Percentiles rank a stretch among this genome's conserved stretches.
Evolutionary conservation across 495 filamentous ascomycete genomes (phyloP).

Genomic region (Xylaria longipes): DNA sequence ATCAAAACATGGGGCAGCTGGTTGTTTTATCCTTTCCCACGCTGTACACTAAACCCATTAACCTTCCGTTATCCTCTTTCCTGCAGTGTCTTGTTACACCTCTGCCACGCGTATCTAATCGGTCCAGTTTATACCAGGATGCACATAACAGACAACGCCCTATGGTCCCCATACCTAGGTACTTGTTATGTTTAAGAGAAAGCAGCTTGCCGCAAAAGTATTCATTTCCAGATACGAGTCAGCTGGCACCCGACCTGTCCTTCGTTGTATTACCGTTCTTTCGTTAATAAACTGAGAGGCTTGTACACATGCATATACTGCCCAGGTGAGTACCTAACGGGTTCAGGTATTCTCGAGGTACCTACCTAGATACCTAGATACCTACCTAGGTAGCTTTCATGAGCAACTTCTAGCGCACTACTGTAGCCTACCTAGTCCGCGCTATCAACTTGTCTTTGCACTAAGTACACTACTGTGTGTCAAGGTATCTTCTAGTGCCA

Average conservation of each 20-base stretch:
- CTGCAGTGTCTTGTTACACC: neutral
- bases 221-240: constrained; percentile 16
- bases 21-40: neutral
- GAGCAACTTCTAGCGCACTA: neutral
- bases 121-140: constrained; percentile 3
- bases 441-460: neutral
- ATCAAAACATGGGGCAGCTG: neutral
- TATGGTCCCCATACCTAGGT: neutral
- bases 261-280: neutral
- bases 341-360: neutral
- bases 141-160: constrained; percentile 1
- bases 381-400: neutral
- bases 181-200: constrained; percentile 2
- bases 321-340: too few species aligned
- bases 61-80: neutral
- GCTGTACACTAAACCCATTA: neutral
- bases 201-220: neutral
- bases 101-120: neutral
- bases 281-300: neutral
- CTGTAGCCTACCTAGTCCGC: neutral
- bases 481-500: neutral
- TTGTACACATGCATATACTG: neutral
- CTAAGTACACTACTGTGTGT: neutral
- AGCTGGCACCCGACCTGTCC: neutral
- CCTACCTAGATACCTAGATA: too few species aligned